A percentile compares a stretch with the other conserved stretches of the same genome.
phyloP scores from a whole-genome alignment of 2,329 filamentous ascomycete species.

The Botryotinia convoluta region DNA sequence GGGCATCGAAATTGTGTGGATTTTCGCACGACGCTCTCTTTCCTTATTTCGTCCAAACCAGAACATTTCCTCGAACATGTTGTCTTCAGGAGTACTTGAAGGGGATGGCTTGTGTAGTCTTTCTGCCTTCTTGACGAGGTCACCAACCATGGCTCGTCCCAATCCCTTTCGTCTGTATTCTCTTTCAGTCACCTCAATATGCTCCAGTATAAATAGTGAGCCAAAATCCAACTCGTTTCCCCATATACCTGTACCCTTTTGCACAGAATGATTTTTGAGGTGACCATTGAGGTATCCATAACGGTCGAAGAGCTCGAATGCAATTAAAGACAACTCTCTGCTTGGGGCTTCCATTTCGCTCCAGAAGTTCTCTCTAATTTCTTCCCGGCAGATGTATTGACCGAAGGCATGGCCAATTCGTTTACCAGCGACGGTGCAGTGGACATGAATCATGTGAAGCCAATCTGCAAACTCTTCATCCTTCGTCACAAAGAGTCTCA shows the following conservation, averaged over 20 bases:
- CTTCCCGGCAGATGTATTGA: constrained; percentile 31
- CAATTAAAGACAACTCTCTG: constrained; percentile 37
- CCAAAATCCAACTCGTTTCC: constrained; percentile 36
- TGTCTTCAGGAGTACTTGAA: neutral
- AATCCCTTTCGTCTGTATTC: neutral
- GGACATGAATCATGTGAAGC: constrained; percentile 23
- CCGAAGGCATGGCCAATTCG: constrained; percentile 31
- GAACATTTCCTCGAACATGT: neutral
- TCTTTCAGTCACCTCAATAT: neutral
- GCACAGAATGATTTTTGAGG: constrained; percentile 35
- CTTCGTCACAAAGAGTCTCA: constrained; percentile 3
- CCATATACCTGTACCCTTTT: constrained; percentile 37
- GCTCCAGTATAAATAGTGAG: constrained; percentile 33
- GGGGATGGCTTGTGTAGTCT: neutral
- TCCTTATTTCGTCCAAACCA: neutral
- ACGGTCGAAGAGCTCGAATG: constrained; percentile 41
- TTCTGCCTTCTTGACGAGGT: neutral
- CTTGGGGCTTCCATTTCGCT: constrained; percentile 38
- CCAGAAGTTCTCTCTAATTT: constrained; percentile 37
- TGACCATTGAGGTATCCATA: constrained; percentile 41
- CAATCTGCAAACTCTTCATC: constrained; percentile 20
- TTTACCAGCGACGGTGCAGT: constrained; percentile 22
- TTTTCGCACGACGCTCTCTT: constrained; percentile 7
- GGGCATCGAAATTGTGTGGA: constrained; percentile 28
- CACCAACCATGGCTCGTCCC: neutral